Conservation (phyloP, 2,329 filamentous ascomycete genomes). For the Penicillium expansum region DNA sequence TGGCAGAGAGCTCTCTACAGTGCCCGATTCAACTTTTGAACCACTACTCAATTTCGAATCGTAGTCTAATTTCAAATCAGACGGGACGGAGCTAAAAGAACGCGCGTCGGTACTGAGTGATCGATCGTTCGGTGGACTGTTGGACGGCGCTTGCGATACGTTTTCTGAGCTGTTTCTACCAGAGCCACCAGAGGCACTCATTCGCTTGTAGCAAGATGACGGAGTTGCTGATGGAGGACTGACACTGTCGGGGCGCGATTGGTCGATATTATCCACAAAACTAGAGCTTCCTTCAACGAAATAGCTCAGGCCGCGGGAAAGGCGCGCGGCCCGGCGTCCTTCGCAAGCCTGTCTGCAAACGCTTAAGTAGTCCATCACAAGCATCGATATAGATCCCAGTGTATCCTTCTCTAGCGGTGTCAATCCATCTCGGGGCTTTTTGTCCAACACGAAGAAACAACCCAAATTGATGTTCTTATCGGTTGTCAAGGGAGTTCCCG, state of each 20-base stretch:
- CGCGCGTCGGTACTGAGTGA: constrained; percentile 30
- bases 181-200: constrained; percentile 26
- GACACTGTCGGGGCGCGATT: constrained; percentile 24
- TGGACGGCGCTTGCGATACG: constrained; percentile 16
- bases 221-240: constrained; percentile 19
- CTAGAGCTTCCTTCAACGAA: constrained; percentile 54
- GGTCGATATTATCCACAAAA: constrained; percentile 32
- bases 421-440: constrained; percentile 52
- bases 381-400: constrained; percentile 55
- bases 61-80: constrained; percentile 29
- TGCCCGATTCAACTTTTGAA: constrained; percentile 27
- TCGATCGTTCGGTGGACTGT: constrained; percentile 19
- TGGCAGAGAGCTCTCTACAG: constrained; percentile 30
- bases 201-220: constrained; percentile 21
- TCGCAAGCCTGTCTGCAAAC: constrained; percentile 51
- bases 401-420: constrained; percentile 43
- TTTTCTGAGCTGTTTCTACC: constrained; percentile 21
- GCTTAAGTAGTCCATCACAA: constrained; percentile 61
- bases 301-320: constrained; percentile 54
- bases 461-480: constrained; percentile 59
- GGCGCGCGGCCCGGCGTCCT: constrained; percentile 53
- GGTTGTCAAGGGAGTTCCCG: constrained; percentile 61
- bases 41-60: not conserved
- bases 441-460: constrained; percentile 59
- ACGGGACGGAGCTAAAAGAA: constrained; percentile 26